Conservation (phyloP, 2,329 filamentous ascomycete genomes). For the Blastomyces parvus region DNA sequence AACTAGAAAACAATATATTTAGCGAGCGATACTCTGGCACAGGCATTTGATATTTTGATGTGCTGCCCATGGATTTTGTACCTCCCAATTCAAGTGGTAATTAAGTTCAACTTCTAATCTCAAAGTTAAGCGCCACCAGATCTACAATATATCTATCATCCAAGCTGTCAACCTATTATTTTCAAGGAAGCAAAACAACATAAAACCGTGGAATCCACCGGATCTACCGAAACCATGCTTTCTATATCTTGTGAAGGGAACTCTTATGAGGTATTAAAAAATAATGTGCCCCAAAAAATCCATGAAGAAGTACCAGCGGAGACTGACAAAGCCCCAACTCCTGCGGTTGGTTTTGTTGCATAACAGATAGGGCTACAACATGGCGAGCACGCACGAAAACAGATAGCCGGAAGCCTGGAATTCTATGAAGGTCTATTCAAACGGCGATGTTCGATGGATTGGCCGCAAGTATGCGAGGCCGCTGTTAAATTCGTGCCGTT, state of each 20-base stretch:
- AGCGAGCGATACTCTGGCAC: background rate
- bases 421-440: conserved; percentile 24
- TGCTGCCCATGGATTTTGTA: too few relatives aligned
- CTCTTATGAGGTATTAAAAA: conserved; percentile 21
- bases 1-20: background rate
- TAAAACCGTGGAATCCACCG: background rate
- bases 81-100: too few relatives aligned
- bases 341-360: background rate
- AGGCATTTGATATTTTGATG: background rate
- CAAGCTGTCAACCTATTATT: background rate
- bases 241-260: conserved; percentile 20
- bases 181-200: background rate
- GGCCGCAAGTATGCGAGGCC: conserved; percentile 40
- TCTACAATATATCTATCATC: background rate
- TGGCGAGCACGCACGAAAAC: conserved; percentile 20
- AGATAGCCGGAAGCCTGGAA: conserved; percentile 22
- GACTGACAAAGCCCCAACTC: background rate
- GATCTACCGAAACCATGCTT: conserved; percentile 17
- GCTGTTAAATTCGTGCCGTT: conserved; percentile 38
- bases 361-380: conserved; percentile 24
- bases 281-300: background rate
- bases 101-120: background rate
- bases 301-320: background rate
- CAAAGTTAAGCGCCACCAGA: background rate
- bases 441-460: conserved; percentile 31